Percentiles rank a stretch among this genome's conserved stretches.
Evolutionary conservation across 2,329 filamentous ascomycete species (phyloP).

Genomic region (Fusarium floridanum): DNA sequence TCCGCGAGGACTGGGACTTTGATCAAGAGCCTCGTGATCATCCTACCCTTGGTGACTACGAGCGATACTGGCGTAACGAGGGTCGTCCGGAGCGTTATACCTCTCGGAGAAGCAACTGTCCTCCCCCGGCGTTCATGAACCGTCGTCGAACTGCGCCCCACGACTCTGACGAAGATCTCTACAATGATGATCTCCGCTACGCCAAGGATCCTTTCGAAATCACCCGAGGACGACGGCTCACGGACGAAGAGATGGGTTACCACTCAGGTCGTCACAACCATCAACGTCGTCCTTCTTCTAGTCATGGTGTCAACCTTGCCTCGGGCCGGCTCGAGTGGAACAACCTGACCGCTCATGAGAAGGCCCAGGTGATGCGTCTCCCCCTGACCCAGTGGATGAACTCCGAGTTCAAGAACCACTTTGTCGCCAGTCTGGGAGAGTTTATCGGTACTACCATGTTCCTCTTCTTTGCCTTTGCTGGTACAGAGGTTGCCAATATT

Average conservation of each 20-base stretch:
- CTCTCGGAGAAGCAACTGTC: slow-evolving; percentile 37
- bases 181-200: slow-evolving; percentile 38
- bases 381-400: slow-evolving; percentile 63
- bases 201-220: slow-evolving; percentile 30
- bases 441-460: slow-evolving; percentile 59
- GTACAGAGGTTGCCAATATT: slow-evolving; percentile 57
- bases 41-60: slow-evolving; percentile 39
- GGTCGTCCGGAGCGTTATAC: slow-evolving; percentile 40
- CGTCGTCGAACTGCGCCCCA: slow-evolving; percentile 33
- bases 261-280: slow-evolving; percentile 8
- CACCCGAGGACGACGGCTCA: slow-evolving; percentile 25
- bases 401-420: slow-evolving; percentile 60
- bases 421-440: slow-evolving; percentile 54
- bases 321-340: slow-evolving; percentile 54
- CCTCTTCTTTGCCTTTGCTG: slow-evolving; percentile 59
- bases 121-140: slow-evolving; percentile 45
- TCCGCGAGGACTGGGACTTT: slow-evolving; percentile 44
- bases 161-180: slow-evolving; percentile 45
- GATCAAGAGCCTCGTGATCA: slow-evolving; percentile 36
- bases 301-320: slow-evolving; percentile 32
- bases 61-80: slow-evolving; percentile 44
- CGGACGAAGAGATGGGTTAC: slow-evolving; percentile 45
- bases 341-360: slow-evolving; percentile 55
- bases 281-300: slow-evolving; percentile 26
- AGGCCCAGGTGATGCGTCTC: slow-evolving; percentile 58